Base-by-base conservation (phyloP, 345 rosid species). In the Eucalyptus guilfoylei region DNA sequence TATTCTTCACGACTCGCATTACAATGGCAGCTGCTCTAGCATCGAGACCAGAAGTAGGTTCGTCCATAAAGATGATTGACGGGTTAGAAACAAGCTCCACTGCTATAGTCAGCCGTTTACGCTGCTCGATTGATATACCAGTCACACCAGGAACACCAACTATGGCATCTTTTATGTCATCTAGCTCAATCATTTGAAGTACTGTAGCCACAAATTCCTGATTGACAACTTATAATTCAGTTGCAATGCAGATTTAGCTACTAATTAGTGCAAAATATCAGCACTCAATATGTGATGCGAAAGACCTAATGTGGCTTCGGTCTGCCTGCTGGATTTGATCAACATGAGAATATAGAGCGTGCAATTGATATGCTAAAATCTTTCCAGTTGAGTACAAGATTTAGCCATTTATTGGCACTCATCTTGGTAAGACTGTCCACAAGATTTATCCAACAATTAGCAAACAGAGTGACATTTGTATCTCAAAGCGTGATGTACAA, bases 21-120 rank as follows among this genome's bases (percentile, higher is more conserved):
- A 90, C 91, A 86, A 90, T 49, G 30, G 91, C 89, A 0, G 91
- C 89, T 11, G 89, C 88, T 80, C 91, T 85, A 32, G 89, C 91
- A 83, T 90, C 89, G 2, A 90, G 80, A 30, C 91, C 88, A 54
- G 86, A 83, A 17, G 89, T 90, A 10, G 91, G 89, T 47, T 90
- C 91, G 32, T 90, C 91, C 91, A 88, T 90, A 55, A 90, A 90
- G 26, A 90, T 88, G 21, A 85, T 81, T 3, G 91, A 90, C 1
- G 91, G 91, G 47, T 88, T 90, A 9, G 91, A 85, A 52, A 90
- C 86, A 6, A 90, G 89, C 88, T 88, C 91, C 50, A 88, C 91
- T 3, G 86, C 91, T 17, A 90, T 85, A 58, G 91, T 90, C 6
- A 90, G 89, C 86, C 86, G 50, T 49, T 90, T 90, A 30, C 91